These are phyloP conservation scores for Rutstroemia sp. DNA, from an alignment of 2,329 filamentous ascomycete species.

Conservation along the genomic window DNA sequence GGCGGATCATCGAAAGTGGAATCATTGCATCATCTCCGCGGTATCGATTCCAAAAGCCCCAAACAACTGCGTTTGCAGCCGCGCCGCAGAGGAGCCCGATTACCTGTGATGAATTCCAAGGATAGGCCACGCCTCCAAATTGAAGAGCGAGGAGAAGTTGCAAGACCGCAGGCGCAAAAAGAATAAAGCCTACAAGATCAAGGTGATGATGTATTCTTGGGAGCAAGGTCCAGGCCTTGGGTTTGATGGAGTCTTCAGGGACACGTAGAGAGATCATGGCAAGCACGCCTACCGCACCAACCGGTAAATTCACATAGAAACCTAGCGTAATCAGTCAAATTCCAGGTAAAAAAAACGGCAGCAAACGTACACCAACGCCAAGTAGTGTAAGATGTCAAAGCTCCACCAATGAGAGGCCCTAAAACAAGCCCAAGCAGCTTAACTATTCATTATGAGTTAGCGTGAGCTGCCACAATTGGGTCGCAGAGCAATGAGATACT, in stretches of 20 bases:
- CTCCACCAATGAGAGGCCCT: conserved; percentile 31
- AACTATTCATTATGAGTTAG: conserved; percentile 11
- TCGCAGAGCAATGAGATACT: conserved; percentile 14
- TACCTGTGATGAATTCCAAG: conserved; percentile 24
- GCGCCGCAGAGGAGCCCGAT: conserved; percentile 23
- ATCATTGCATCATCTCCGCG: conserved; percentile 25
- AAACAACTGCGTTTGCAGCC: conserved; percentile 17
- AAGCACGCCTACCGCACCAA: conserved; percentile 30
- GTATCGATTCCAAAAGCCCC: conserved; percentile 20
- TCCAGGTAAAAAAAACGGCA: background rate
- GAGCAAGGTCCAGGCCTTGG: background rate
- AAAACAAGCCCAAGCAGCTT: conserved; percentile 18
- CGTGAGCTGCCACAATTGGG: background rate
- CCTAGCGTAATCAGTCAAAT: conserved; percentile 12
- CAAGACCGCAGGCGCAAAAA: conserved; percentile 30
- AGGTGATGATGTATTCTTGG: conserved; percentile 18
- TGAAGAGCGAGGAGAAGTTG: conserved; percentile 31
- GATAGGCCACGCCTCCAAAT: conserved; percentile 27
- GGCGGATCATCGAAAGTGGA: conserved; percentile 17
- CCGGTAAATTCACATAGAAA: conserved; percentile 35
- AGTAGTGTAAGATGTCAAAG: conserved; percentile 31
- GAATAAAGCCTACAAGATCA: conserved; percentile 28
- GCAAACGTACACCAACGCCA: conserved; percentile 25
- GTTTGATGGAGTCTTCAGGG: conserved; percentile 18
- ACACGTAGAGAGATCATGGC: conserved; percentile 33